Percentiles rank a stretch among this genome's conserved stretches.
Conservation (phyloP, 257 asterid genomes). For the Petrea volubilis region DNA sequence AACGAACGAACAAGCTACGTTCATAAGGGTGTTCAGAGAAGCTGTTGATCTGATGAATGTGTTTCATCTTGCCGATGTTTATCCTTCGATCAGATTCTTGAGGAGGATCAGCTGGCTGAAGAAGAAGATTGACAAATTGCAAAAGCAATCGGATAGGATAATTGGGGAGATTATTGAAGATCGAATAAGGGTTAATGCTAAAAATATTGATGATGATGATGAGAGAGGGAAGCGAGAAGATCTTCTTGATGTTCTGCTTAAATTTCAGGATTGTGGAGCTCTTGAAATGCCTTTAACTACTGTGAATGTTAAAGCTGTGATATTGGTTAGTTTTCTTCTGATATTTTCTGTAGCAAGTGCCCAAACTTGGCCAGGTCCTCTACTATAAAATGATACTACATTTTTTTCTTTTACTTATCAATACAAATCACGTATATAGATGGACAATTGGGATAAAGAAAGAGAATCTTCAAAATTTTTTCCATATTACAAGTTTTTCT, state of each 20-base stretch:
- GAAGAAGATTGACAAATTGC: constrained; percentile 19
- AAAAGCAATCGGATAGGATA: constrained; percentile 10
- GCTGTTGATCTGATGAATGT: background rate
- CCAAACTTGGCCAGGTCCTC: too few relatives aligned
- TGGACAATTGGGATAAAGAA: too few relatives aligned
- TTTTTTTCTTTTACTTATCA: too few relatives aligned
- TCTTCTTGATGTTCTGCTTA: constrained; percentile 6
- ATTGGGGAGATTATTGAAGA: constrained; percentile 28
- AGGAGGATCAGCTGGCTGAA: constrained; percentile 29
- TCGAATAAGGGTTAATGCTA: constrained; percentile 11
- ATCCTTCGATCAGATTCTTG: constrained; percentile 26
- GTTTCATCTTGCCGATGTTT: constrained; percentile 23
- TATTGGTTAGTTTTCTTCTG: constrained; percentile 10
- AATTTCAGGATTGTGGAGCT: constrained; percentile 9
- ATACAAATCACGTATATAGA: too few relatives aligned
- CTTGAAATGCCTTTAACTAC: constrained; percentile 21
- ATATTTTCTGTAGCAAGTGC: too few relatives aligned
- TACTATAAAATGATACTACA: too few relatives aligned
- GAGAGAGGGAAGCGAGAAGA: background rate
- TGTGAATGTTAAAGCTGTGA: constrained; percentile 26
- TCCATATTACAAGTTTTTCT: too few relatives aligned
- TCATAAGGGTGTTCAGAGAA: constrained; percentile 8
- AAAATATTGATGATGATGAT: background rate
- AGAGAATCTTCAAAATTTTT: too few relatives aligned
- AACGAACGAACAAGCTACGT: constrained; percentile 15